Conservation (phyloP, 306 rosid genomes). For the Abrus precatorius region DNA sequence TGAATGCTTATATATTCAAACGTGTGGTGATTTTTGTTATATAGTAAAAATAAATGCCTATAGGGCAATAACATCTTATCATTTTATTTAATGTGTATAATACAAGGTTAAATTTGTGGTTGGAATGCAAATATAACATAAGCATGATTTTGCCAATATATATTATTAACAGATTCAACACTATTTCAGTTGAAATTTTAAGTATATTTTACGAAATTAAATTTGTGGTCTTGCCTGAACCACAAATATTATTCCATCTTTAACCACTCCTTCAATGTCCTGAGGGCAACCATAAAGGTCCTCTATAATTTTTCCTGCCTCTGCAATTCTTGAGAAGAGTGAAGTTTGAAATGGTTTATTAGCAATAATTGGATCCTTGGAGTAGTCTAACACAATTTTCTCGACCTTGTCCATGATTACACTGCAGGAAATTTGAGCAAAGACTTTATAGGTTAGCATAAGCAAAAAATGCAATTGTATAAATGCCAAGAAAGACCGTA, state of each 20-base stretch:
- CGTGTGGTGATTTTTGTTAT: neutral
- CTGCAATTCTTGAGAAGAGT: conserved; percentile 8
- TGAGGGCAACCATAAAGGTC: conserved; percentile 12
- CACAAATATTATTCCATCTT: conserved; percentile 11
- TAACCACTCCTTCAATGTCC: conserved; percentile 14
- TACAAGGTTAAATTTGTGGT: neutral
- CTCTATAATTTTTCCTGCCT: conserved; percentile 13
- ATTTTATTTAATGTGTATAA: neutral
- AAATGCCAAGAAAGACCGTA: neutral
- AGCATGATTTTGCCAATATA: neutral
- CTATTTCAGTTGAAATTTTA: neutral
- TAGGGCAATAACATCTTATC: neutral
- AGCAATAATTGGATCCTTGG: conserved; percentile 1
- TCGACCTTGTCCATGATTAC: conserved; percentile 14
- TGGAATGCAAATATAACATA: neutral
- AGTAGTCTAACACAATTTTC: conserved; percentile 17
- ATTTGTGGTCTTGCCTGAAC: conserved; percentile 17
- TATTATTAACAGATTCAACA: neutral
- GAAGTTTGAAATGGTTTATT: conserved; percentile 6
- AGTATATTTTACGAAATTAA: neutral
- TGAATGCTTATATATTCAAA: too few relatives aligned
- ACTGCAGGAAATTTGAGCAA: conserved; percentile 6
- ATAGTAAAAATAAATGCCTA: neutral
- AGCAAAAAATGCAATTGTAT: neutral
- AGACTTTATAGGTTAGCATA: neutral